A percentile compares a stretch with the other conserved stretches of the same genome.
Evolutionary conservation across 805 yeast genomes (phyloP).

Genomic region (Wickerhamomyces hampshirensis): DNA sequence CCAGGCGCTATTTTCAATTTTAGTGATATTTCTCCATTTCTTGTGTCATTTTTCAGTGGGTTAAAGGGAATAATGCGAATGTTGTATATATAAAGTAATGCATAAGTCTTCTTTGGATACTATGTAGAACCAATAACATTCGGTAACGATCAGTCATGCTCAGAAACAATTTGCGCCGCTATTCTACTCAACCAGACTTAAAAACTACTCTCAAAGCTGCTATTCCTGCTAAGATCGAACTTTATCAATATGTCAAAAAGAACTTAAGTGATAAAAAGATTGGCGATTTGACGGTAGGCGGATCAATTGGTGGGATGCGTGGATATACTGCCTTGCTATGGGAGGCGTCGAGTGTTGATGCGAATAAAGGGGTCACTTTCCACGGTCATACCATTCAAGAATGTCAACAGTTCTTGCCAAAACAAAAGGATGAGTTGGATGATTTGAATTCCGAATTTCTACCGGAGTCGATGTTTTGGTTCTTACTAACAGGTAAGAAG

Average conservation of each 20-base stretch:
- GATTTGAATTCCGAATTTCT: constrained; percentile 49
- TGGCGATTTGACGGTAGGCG: constrained; percentile 41
- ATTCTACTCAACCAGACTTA: constrained; percentile 18
- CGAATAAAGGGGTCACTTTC: constrained; percentile 72
- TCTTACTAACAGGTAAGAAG: constrained; percentile 65
- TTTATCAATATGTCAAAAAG: constrained; percentile 35
- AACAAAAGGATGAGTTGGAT: constrained; percentile 29
- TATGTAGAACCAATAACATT: too few relatives aligned
- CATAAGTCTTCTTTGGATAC: too few relatives aligned
- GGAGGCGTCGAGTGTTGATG: constrained; percentile 78
- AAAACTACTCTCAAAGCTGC: constrained; percentile 23
- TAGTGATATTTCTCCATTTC: too few relatives aligned
- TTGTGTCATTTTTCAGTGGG: neutral
- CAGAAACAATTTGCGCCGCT: constrained; percentile 8
- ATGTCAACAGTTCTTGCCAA: constrained; percentile 62
- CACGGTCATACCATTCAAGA: constrained; percentile 74
- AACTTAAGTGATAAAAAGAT: constrained; percentile 31
- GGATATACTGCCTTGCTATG: constrained; percentile 71
- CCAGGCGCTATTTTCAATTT: too few relatives aligned
- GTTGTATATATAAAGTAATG: neutral
- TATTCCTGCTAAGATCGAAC: constrained; percentile 41
- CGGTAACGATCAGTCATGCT: too few relatives aligned
- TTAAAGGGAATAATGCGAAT: neutral
- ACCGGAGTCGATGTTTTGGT: constrained; percentile 79
- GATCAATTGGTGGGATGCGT: constrained; percentile 70